A percentile compares a stretch with the other conserved stretches of the same genome.
phyloP scores from a whole-genome alignment of 148 eudicot genomes.

The Talinum fruticosum region DNA sequence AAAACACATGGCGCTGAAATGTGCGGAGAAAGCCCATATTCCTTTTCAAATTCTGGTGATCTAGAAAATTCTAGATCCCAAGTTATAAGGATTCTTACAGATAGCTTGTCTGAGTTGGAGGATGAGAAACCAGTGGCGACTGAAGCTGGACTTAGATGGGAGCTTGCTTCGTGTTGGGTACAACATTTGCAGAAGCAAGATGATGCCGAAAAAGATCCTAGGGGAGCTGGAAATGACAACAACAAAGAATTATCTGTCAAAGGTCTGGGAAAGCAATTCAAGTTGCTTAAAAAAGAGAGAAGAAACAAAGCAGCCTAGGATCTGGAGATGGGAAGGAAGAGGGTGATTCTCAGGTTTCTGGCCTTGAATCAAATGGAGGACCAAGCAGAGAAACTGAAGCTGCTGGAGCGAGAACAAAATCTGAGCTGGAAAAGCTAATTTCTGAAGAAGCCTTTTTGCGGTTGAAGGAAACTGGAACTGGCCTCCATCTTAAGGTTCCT shows the following conservation, averaged over 20 bases:
- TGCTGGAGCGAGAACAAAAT: constrained; percentile 15
- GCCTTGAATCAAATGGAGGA: constrained; percentile 28
- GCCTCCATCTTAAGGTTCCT: constrained; percentile 86
- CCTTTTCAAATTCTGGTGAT: constrained; percentile 30
- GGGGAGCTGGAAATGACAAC: constrained; percentile 36
- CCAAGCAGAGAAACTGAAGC: constrained; percentile 16
- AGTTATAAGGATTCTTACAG: constrained; percentile 48
- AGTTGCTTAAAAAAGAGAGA: constrained; percentile 79
- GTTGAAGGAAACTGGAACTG: constrained; percentile 74
- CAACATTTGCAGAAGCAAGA: constrained; percentile 93
- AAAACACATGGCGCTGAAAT: constrained; percentile 36
- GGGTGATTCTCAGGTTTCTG: constrained; percentile 31
- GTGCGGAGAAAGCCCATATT: constrained; percentile 43
- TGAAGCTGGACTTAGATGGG: constrained; percentile 77
- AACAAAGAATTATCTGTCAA: constrained; percentile 58
- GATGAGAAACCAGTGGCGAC: constrained; percentile 40
- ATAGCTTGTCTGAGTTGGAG: constrained; percentile 59
- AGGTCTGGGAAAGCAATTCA: constrained; percentile 91
- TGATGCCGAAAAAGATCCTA: constrained; percentile 34
- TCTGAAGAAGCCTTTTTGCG: constrained; percentile 79
- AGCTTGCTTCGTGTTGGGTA: constrained; percentile 96
- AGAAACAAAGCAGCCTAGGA: constrained; percentile 30
- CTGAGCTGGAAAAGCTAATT: constrained; percentile 57
- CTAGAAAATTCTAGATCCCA: constrained; percentile 49
- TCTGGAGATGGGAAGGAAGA: constrained; percentile 46